phyloP scores from a whole-genome alignment of 257 asterid species.

The Nicotiana obtusifolia region DNA sequence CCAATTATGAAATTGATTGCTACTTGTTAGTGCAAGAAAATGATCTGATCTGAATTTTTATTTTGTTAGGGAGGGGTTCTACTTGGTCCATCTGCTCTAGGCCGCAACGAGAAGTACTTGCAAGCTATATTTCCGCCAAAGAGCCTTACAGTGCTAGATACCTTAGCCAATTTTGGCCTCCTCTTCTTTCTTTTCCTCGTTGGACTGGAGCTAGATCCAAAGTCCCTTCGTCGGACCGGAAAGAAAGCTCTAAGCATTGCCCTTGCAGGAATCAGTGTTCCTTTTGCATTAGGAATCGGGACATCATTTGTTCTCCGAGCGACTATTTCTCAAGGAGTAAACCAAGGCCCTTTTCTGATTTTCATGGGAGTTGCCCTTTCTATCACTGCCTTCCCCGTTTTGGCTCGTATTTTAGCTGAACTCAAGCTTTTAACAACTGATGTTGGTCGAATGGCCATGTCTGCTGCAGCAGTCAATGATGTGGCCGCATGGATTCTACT shows the following conservation, averaged over 20 bases:
- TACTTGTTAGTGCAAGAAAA: not conserved
- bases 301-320: conserved; percentile 46
- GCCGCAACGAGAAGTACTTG: conserved; percentile 44
- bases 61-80: conserved; percentile 64
- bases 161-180: conserved; percentile 73
- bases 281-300: conserved; percentile 70
- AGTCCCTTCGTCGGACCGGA: conserved; percentile 46
- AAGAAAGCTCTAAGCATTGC: conserved; percentile 62
- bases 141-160: conserved; percentile 70
- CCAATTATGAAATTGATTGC: not conserved
- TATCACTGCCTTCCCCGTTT: conserved; percentile 77
- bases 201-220: conserved; percentile 63
- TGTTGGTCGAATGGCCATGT: conserved; percentile 69
- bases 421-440: conserved; percentile 77
- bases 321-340: conserved; percentile 44
- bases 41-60: not conserved
- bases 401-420: conserved; percentile 85
- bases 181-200: conserved; percentile 71
- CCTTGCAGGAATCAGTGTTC: conserved; percentile 62
- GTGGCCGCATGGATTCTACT: conserved; percentile 82
- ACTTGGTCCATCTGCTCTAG: conserved; percentile 85
- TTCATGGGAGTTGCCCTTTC: conserved; percentile 91
- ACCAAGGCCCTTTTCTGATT: conserved; percentile 42
- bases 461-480: conserved; percentile 82
- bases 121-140: conserved; percentile 50